Evolutionary conservation across 768 basidiomycete species (phyloP), one percentile per base, ranked within the genome.

Genomic region (Tephrocybe sp.): DNA sequence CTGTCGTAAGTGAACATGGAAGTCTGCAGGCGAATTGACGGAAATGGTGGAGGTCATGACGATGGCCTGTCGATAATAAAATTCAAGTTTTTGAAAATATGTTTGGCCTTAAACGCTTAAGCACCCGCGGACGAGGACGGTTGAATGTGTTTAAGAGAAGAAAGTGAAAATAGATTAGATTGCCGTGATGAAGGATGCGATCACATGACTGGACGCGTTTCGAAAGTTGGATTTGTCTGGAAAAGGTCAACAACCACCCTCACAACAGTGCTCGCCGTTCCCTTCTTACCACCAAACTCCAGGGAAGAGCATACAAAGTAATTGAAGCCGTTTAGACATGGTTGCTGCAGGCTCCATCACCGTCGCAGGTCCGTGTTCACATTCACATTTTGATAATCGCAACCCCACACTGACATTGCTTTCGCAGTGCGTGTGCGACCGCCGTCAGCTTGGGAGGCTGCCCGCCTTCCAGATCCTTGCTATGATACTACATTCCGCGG

Each of bases 1-100:
- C 64, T 98, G 92, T 34, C 97, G 83, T 23, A 99, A 83, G 67
- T 99, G 95, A 57, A 97, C 94, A 73, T 99, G 97, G 63, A 97
- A 95, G 73, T 94, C 92, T 25, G 90, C 87, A 13, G 92, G 91
- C 1, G 88, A 81, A 12, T 69, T 54, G 33, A 86, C 64, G 11
- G 72, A 62, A 55, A 84, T 69, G 34, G 56, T 55, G 23, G 45
- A 24, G 33, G 70, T 69, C 69, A 75, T 72, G 33, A 40, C 45
- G 19, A 36, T 8, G n/a, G 18, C 22, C 27, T 24, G 19, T 24
- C 29, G 23, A 38, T 42, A 30, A 25, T 30, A 33, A 34, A 8
- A 33, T 4, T 39, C 36, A n/a, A 29, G 50, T 16, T 30, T 12
- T 27, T 36, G 23, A 1, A 25, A 11, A 5, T 18, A 38, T 37